Percentiles rank a stretch among this genome's conserved stretches.
phyloP scores from a whole-genome alignment of 2,329 filamentous ascomycete species.

The Cephalotrichum gorgonifer region DNA sequence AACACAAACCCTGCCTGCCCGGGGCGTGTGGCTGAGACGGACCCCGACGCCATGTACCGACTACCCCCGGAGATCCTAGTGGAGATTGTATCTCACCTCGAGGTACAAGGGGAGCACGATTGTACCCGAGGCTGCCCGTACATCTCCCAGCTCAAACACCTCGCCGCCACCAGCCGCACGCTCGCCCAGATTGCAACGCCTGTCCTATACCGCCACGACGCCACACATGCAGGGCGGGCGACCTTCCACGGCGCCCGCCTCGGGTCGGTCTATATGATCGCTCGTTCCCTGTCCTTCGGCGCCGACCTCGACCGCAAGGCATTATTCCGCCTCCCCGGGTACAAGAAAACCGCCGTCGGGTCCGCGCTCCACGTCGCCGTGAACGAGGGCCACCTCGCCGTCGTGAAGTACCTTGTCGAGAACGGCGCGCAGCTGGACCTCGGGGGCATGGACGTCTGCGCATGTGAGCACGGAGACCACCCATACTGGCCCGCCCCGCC shows the following conservation, averaged over 20 bases:
- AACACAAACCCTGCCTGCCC: too few species aligned
- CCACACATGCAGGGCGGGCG: slow-evolving; percentile 1
- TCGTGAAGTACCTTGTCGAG: slow-evolving; percentile 3
- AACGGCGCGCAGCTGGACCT: not conserved
- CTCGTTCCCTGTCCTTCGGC: slow-evolving; percentile 1
- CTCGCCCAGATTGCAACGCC: slow-evolving; percentile 1
- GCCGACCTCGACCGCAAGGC: not conserved
- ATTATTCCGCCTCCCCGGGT: not conserved
- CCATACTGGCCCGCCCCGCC: slow-evolving; percentile 3
- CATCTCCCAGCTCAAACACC: not conserved
- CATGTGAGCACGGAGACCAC: slow-evolving; percentile 2
- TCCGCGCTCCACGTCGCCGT: slow-evolving; percentile 3
- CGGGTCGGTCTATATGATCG: not conserved
- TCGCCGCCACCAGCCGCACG: not conserved
- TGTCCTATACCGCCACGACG: slow-evolving; percentile 3
- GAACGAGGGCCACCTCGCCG: not conserved
- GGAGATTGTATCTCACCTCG: slow-evolving; percentile 4
- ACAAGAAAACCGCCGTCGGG: not conserved
- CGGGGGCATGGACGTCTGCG: not conserved
- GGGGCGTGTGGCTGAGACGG: not conserved
- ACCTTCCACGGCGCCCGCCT: slow-evolving; percentile 1
- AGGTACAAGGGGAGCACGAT: not conserved
- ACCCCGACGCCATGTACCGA: not conserved
- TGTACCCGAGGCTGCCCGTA: not conserved
- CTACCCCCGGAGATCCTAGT: slow-evolving; percentile 3